These are phyloP conservation scores for Penicillium paradoxum DNA, from an alignment of 495 filamentous ascomycete genomes.

Conservation along the genomic window DNA sequence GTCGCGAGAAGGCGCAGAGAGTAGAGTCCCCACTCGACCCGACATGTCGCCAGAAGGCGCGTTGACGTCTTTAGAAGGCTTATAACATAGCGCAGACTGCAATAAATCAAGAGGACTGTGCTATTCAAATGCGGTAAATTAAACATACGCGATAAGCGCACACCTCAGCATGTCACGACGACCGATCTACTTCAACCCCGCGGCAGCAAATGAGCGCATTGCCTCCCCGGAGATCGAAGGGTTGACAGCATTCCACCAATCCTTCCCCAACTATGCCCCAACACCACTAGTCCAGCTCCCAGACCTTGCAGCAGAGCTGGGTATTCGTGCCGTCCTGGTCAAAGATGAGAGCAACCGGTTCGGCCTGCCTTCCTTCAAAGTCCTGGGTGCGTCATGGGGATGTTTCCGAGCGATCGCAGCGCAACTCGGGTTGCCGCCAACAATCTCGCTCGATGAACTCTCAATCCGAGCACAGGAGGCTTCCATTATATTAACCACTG, in stretches of 20 bases:
- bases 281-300: conserved; percentile 50
- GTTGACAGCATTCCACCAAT: conserved; percentile 42
- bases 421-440: conserved; percentile 33
- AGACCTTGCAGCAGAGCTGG: conserved; percentile 50
- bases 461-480: conserved; percentile 26
- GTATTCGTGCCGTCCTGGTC: conserved; percentile 48
- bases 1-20: conserved; percentile 1
- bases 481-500: conserved; percentile 41
- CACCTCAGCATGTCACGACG: conserved; percentile 14
- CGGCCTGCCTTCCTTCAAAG: conserved; percentile 70
- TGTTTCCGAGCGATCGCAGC: conserved; percentile 50
- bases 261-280: conserved; percentile 44
- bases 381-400: conserved; percentile 72
- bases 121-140: neutral
- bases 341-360: conserved; percentile 57
- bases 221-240: conserved; percentile 11
- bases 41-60: conserved; percentile 18
- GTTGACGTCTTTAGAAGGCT: conserved; percentile 9
- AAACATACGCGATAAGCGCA: neutral
- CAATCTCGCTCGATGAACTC: conserved; percentile 36
- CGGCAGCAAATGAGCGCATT: conserved; percentile 18
- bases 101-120: neutral
- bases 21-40: conserved; percentile 4
- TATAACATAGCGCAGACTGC: neutral
- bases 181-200: conserved; percentile 30